Evolutionary conservation across 2,329 filamentous ascomycete genomes (phyloP).

Genomic region (Hymenotorrendiella dingleyae): DNA sequence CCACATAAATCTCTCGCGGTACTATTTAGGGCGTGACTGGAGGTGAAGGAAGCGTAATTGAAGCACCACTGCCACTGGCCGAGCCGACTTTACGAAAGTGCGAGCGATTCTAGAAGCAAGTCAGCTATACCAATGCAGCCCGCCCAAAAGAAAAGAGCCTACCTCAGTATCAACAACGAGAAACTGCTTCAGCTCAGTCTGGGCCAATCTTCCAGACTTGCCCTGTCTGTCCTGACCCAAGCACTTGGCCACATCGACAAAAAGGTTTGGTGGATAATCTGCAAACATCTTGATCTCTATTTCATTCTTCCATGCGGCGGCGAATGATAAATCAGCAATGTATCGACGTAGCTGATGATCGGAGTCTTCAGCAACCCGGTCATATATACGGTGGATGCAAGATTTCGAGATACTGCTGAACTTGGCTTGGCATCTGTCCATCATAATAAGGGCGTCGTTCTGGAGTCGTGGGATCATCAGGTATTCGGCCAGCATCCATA

Average conservation of each 20-base stretch:
- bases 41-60: too few relatives aligned
- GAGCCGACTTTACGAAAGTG: too few relatives aligned
- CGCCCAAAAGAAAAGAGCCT: too few relatives aligned
- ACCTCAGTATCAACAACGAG: neutral
- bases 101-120: too few relatives aligned
- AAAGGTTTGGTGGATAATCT: neutral
- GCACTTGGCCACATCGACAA: constrained; percentile 3
- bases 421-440: neutral
- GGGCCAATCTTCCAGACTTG: neutral
- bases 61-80: too few relatives aligned
- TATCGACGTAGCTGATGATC: constrained; percentile 5
- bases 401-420: neutral
- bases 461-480: neutral
- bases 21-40: too few relatives aligned
- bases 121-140: too few relatives aligned
- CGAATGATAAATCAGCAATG: neutral
- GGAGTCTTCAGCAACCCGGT: neutral
- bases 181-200: neutral
- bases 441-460: neutral
- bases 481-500: neutral
- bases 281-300: neutral
- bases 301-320: neutral
- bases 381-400: neutral
- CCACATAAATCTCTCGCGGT: too few relatives aligned
- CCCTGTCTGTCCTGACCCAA: neutral